Percentiles rank a stretch among this genome's conserved stretches.
These are phyloP conservation scores for Neurospora africana DNA, from an alignment of 495 filamentous ascomycete genomes.

Conservation along the genomic window DNA sequence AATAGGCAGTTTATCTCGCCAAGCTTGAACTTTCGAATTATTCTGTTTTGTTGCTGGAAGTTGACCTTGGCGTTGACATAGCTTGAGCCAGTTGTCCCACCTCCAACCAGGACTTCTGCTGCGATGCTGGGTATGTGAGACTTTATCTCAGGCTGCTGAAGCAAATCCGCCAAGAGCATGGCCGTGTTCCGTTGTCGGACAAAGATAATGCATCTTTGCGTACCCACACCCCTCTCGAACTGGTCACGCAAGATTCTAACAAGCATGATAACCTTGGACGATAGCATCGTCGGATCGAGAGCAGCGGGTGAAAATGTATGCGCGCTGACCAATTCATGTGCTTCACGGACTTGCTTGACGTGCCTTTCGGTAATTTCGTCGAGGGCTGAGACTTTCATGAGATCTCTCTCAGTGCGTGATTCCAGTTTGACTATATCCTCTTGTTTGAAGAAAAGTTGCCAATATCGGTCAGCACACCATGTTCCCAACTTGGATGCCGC, in stretches of 20 bases:
- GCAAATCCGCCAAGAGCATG: conserved; percentile 54
- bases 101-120: conserved; percentile 47
- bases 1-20: conserved; percentile 83
- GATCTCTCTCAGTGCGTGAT: conserved; percentile 39
- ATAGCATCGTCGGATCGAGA: conserved; percentile 40
- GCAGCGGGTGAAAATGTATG: conserved; percentile 39
- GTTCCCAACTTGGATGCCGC: conserved; percentile 61
- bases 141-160: conserved; percentile 42
- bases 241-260: conserved; percentile 43
- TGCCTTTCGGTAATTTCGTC: conserved; percentile 38
- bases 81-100: conserved; percentile 9
- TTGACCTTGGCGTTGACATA: conserved; percentile 41
- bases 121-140: conserved; percentile 43
- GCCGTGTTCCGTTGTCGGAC: conserved; percentile 71
- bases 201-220: conserved; percentile 80
- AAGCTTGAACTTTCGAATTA: conserved; percentile 64
- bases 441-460: conserved; percentile 60
- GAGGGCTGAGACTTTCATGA: conserved; percentile 18
- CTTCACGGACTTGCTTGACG: conserved; percentile 47
- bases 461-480: conserved; percentile 82
- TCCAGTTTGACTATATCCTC: conserved; percentile 55
- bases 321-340: conserved; percentile 42
- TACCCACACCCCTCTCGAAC: conserved; percentile 40
- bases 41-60: conserved; percentile 64
- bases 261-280: conserved; percentile 62